These are phyloP conservation scores for Chaetomidium leptoderma DNA, from an alignment of 495 filamentous ascomycete genomes.

Conservation along the genomic window DNA sequence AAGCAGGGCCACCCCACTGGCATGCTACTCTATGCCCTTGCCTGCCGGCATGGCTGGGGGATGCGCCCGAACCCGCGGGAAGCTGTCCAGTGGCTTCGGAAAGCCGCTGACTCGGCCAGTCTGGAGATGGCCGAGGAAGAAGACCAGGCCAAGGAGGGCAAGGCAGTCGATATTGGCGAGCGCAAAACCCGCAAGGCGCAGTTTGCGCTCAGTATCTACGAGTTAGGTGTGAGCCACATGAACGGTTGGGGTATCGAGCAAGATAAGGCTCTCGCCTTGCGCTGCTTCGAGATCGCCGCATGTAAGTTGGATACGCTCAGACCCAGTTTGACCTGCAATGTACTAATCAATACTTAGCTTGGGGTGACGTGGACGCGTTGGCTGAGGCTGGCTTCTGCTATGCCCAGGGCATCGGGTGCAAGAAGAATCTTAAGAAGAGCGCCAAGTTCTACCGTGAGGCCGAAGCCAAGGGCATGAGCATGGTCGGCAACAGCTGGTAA, in stretches of 20 bases:
- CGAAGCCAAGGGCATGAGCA: slow-evolving; percentile 88
- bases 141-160: slow-evolving; percentile 57
- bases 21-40: slow-evolving; percentile 93
- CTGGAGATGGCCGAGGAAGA: slow-evolving; percentile 81
- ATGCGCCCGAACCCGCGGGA: slow-evolving; percentile 88
- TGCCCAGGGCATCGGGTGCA: slow-evolving; percentile 76
- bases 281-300: slow-evolving; percentile 94
- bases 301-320: slow-evolving; percentile 46
- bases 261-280: slow-evolving; percentile 79
- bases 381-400: slow-evolving; percentile 87
- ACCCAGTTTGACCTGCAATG: slow-evolving; percentile 9
- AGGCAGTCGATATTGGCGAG: slow-evolving; percentile 58
- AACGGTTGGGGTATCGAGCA: slow-evolving; percentile 97
- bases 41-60: slow-evolving; percentile 97
- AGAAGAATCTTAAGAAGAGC: slow-evolving; percentile 93
- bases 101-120: slow-evolving; percentile 79
- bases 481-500: slow-evolving; percentile 97
- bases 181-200: slow-evolving; percentile 79
- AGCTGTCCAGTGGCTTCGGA: slow-evolving; percentile 82
- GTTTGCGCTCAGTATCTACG: slow-evolving; percentile 91
- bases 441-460: slow-evolving; percentile 87
- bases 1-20: slow-evolving; percentile 79
- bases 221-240: slow-evolving; percentile 93
- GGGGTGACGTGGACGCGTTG: slow-evolving; percentile 95
- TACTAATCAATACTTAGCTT: slow-evolving; percentile 46